These are phyloP conservation scores for Skeletonema marinoi DNA, from an alignment of 108 stramenopile genomes.

Conservation along the genomic window DNA sequence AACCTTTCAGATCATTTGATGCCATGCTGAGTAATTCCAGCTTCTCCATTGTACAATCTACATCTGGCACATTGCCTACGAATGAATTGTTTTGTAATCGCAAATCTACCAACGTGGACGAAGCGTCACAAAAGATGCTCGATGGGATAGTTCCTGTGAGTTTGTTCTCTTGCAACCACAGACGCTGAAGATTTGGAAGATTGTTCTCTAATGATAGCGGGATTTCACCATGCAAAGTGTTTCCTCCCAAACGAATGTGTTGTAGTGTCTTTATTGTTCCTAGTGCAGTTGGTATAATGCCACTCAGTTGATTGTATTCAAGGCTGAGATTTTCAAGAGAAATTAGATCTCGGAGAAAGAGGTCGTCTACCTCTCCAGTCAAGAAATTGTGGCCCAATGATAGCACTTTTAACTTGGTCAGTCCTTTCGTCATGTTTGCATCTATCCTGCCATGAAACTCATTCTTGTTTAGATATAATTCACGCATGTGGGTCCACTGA, in stretches of 20 bases:
- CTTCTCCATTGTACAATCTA: conserved; percentile 17
- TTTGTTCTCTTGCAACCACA: conserved; percentile 63
- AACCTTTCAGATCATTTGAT: conserved; percentile 38
- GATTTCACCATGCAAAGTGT: conserved; percentile 51
- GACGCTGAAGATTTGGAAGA: conserved; percentile 42
- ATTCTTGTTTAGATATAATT: conserved; percentile 14
- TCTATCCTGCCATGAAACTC: background rate
- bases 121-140: conserved; percentile 15
- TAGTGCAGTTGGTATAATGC: conserved; percentile 49
- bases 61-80: conserved; percentile 3
- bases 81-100: conserved; percentile 29
- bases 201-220: conserved; percentile 27
- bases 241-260: conserved; percentile 53
- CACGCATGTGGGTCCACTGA: conserved; percentile 4
- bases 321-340: conserved; percentile 40
- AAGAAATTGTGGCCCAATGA: conserved; percentile 20
- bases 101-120: conserved; percentile 12
- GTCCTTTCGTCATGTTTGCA: background rate
- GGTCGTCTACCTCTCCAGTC: conserved; percentile 15
- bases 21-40: conserved; percentile 22
- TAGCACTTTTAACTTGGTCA: conserved; percentile 16
- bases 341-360: conserved; percentile 23
- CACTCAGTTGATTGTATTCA: conserved; percentile 41
- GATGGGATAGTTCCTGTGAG: conserved; percentile 60
- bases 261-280: conserved; percentile 28